A percentile compares a stretch with the other conserved stretches of the same genome.
These are phyloP conservation scores for Trematosphaeria pertusa DNA, from an alignment of 2,329 filamentous ascomycete genomes.

Conservation along the genomic window DNA sequence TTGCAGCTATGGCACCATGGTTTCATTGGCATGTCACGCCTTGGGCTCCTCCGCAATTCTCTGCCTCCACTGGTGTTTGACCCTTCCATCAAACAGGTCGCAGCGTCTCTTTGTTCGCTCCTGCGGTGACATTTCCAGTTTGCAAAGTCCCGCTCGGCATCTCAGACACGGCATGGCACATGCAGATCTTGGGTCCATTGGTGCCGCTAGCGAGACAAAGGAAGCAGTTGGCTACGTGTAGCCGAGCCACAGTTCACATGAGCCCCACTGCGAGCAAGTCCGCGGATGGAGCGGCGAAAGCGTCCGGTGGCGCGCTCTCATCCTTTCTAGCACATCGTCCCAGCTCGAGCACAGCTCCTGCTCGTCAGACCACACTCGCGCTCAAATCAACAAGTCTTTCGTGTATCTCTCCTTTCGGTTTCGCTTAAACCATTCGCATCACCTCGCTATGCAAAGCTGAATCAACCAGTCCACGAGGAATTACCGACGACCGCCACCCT, in stretches of 20 bases:
- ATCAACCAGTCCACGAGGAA: too few relatives aligned
- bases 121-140: neutral
- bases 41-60: neutral
- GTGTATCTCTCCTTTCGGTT: too few relatives aligned
- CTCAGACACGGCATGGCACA: neutral
- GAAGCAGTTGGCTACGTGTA: constrained; percentile 3
- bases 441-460: too few relatives aligned
- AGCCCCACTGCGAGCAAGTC: too few relatives aligned
- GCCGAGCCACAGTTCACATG: neutral
- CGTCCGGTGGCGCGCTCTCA: too few relatives aligned
- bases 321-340: too few relatives aligned
- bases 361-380: too few relatives aligned
- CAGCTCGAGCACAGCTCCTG: too few relatives aligned
- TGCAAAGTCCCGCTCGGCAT: neutral
- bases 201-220: constrained; percentile 18
- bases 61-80: neutral
- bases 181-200: constrained; percentile 11
- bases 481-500: too few relatives aligned
- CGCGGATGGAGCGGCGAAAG: too few relatives aligned
- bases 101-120: neutral
- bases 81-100: neutral
- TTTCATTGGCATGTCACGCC: neutral
- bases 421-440: too few relatives aligned
- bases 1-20: neutral
- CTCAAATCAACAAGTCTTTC: too few relatives aligned